Evolutionary conservation across 352 stramenopile species (phyloP).

Genomic region (Pythium pyrilobum): DNA sequence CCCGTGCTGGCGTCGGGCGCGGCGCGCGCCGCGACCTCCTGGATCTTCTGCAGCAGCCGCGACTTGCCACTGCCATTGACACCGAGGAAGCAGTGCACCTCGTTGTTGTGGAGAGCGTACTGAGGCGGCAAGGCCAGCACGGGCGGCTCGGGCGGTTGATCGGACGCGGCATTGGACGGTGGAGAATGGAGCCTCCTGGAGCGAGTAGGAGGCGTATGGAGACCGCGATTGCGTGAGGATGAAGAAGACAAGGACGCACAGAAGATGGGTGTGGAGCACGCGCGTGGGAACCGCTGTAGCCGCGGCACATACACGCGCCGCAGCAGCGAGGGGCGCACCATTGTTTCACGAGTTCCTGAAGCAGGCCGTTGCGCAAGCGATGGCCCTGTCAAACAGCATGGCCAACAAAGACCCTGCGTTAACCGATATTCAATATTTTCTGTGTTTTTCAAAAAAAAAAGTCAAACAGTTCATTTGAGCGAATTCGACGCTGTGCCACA

Average conservation of each 20-base stretch:
- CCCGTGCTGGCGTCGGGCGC: not conserved
- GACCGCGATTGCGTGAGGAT: not conserved
- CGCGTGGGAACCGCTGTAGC: not conserved
- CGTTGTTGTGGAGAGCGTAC: constrained; percentile 40
- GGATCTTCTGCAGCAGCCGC: constrained; percentile 41
- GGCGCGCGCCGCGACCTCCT: constrained; percentile 19
- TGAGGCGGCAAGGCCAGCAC: constrained; percentile 32
- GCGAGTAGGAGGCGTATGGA: not conserved
- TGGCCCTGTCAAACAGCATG: no score
- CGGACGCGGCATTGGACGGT: not conserved
- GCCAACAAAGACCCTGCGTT: no score
- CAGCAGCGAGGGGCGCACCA: not conserved
- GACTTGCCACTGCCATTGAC: constrained; percentile 71
- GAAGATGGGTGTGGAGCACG: not conserved
- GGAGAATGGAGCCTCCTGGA: not conserved
- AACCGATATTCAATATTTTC: no score
- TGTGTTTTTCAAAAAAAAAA: no score
- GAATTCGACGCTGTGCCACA: no score
- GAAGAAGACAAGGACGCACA: not conserved
- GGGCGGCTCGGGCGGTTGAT: constrained; percentile 2
- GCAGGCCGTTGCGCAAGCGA: no score
- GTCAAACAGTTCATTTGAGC: no score
- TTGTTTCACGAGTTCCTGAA: no score
- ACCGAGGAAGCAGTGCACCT: constrained; percentile 68
- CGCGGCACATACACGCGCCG: not conserved